These are phyloP conservation scores for Viola odorata DNA, from an alignment of 345 rosid genomes.

Conservation along the genomic window DNA sequence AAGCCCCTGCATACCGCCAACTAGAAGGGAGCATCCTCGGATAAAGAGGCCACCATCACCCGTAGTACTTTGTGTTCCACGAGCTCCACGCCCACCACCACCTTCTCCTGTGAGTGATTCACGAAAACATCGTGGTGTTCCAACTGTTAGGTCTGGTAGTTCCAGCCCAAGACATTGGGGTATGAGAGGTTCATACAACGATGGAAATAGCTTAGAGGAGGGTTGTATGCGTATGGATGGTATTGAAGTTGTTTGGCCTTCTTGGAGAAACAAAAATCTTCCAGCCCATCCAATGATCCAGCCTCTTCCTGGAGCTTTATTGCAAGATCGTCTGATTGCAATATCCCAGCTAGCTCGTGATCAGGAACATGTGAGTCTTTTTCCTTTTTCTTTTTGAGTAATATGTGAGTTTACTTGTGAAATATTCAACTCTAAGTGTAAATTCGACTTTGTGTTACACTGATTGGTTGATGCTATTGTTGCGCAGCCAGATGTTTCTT, in stretches of 20 bases:
- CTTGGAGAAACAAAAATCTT: conserved; percentile 87
- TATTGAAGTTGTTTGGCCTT: conserved; percentile 88
- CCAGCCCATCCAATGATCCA: conserved; percentile 69
- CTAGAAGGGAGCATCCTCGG: conserved; percentile 74
- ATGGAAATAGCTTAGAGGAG: conserved; percentile 66
- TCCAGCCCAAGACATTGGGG: conserved; percentile 99
- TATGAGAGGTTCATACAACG: conserved; percentile 77
- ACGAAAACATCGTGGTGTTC: conserved; percentile 81
- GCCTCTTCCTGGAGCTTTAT: conserved; percentile 75
- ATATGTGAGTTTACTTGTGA: too few species aligned
- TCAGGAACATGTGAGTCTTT: conserved; percentile 78
- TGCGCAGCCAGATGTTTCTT: conserved; percentile 81
- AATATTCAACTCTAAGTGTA: background rate
- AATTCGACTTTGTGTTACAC: conserved; percentile 5
- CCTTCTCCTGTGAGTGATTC: conserved; percentile 88
- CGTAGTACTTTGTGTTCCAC: conserved; percentile 90
- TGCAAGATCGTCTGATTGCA: conserved; percentile 85
- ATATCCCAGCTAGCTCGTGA: conserved; percentile 86
- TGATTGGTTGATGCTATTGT: conserved; percentile 28
- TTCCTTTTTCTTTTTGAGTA: conserved; percentile 6
- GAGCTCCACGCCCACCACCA: conserved; percentile 93
- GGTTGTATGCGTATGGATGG: conserved; percentile 64
- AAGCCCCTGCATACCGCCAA: conserved; percentile 77
- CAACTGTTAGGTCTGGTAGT: conserved; percentile 98
- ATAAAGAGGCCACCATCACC: conserved; percentile 97